Base-by-base conservation (phyloP, 2,329 filamentous ascomycete genomes). In the Pseudodiploospora longispora region DNA sequence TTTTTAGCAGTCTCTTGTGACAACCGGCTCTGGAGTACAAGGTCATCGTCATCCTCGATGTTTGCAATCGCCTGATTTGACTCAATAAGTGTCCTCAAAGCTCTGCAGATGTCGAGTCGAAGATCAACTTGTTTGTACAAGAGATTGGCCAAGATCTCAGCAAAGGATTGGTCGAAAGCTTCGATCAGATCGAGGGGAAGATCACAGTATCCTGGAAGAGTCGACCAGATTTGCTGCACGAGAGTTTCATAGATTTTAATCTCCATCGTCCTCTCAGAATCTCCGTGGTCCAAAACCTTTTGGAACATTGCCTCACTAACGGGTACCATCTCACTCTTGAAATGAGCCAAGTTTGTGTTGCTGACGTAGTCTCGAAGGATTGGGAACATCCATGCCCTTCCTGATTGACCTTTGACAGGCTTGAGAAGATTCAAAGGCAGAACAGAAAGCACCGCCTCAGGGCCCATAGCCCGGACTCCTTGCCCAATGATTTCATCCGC, bases 171-270 rank as follows among this genome's bases (percentile, higher is more conserved):
- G 58, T 97, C 88, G 55, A 98, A 94, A 1, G 87, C 74, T 50
- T 82, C 72, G 5, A 65, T 68, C 36, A 91, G 59, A 59, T 98
- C 93, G 32, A 95, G 67, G 2, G 93, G 91, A 43, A 96, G 70
- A 60, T 96, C 88, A 62, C 93, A 97, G 68, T 96, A 98, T 1
- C 93, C 93, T 0, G 93, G 91, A 10, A 98, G 75, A 41, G 86
- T 83, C 1, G 87, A 88, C 93, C 93, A 98, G 36, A 91, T 90
- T 60, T 98, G 93, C 54, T 94, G 85, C 6, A 98, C 87, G 4
- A 98, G 72, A 0, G 93, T 97, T 67, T 98, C 91, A 61, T 93
- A 98, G 47, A 98, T 94, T 72, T 98, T 98, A 59, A 93, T 78
- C 62, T 97, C 89, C 76, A 95, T 90, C 0, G 88, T 93, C 73